These are phyloP conservation scores for Funneliformis mosseae DNA, from an alignment of 192 early-diverging fungal species.

Conservation along the genomic window DNA sequence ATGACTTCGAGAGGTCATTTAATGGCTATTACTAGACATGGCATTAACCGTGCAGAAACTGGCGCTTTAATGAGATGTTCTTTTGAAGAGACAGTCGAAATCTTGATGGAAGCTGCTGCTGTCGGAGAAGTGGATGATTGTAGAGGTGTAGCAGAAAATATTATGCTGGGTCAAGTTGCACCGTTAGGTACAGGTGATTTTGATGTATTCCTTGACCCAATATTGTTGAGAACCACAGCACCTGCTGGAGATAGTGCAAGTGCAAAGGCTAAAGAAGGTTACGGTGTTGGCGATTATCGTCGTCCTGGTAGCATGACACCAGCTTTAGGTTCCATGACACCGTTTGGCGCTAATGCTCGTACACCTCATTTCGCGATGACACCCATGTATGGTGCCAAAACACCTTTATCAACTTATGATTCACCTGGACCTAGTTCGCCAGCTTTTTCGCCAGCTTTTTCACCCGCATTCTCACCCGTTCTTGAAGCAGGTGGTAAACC, in stretches of 20 bases:
- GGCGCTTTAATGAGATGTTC: constrained; percentile 93
- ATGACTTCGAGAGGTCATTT: constrained; percentile 93
- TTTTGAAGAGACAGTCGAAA: constrained; percentile 99
- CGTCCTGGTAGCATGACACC: constrained; percentile 57
- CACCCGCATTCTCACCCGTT: constrained; percentile 18
- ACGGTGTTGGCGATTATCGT: constrained; percentile 52
- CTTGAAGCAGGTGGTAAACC: constrained; percentile 13
- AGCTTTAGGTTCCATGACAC: constrained; percentile 72
- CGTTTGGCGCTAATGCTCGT: constrained; percentile 65
- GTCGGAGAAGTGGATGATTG: constrained; percentile 93
- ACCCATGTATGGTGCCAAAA: constrained; percentile 7
- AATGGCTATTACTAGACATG: constrained; percentile 97
- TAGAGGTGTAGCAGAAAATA: constrained; percentile 95
- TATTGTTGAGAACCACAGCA: constrained; percentile 77
- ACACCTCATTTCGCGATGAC: constrained; percentile 12
- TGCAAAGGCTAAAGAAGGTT: constrained; percentile 55
- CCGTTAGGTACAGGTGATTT: constrained; percentile 94
- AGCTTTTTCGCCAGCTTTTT: constrained; percentile 17
- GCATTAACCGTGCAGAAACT: constrained; percentile 95
- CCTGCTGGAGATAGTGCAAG: constrained; percentile 52
- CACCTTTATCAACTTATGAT: constrained; percentile 14
- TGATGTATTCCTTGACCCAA: constrained; percentile 92
- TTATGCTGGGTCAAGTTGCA: constrained; percentile 96
- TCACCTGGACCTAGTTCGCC: constrained; percentile 16
- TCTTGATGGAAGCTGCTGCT: constrained; percentile 93